These are phyloP conservation scores for Psophocarpus tetragonolobus DNA, from an alignment of 306 rosid genomes.

Conservation along the genomic window DNA sequence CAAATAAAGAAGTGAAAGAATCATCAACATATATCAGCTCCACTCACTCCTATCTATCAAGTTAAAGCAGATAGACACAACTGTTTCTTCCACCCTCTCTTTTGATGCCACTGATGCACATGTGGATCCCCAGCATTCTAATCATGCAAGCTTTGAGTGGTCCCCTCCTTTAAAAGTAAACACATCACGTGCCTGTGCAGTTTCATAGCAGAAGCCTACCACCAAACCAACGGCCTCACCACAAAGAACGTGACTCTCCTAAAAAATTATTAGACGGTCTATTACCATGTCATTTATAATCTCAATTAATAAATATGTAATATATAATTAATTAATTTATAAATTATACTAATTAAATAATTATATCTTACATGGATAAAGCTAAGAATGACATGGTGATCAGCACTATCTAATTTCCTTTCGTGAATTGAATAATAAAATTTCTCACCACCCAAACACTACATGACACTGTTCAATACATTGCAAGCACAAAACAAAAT, in stretches of 20 bases:
- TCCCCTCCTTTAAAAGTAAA: slow-evolving; percentile 62
- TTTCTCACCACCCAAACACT: slow-evolving; percentile 22
- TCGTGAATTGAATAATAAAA: slow-evolving; percentile 29
- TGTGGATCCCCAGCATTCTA: slow-evolving; percentile 72
- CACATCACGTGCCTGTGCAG: slow-evolving; percentile 67
- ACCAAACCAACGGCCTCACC: slow-evolving; percentile 37
- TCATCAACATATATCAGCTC: slow-evolving; percentile 10
- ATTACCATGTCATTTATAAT: too few species aligned
- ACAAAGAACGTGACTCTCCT: slow-evolving; percentile 36
- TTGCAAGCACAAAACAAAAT: slow-evolving; percentile 1
- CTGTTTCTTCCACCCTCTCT: slow-evolving; percentile 34
- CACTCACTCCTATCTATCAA: slow-evolving; percentile 27
- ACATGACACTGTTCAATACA: slow-evolving; percentile 32
- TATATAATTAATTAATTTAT: too few species aligned
- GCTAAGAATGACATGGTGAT: too few species aligned
- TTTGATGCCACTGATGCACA: slow-evolving; percentile 61
- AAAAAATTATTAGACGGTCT: too few species aligned
- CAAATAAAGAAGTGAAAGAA: slow-evolving; percentile 39
- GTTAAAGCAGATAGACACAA: slow-evolving; percentile 52
- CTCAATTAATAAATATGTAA: too few species aligned
- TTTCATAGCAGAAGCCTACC: slow-evolving; percentile 44
- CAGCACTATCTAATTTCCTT: too few species aligned
- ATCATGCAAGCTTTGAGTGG: slow-evolving; percentile 77
- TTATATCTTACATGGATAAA: too few species aligned
- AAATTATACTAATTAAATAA: too few species aligned